A percentile compares a stretch with the other conserved stretches of the same genome.
Conservation (phyloP, 1,139 yeast genomes). For the Suhomyces wounanorum region DNA sequence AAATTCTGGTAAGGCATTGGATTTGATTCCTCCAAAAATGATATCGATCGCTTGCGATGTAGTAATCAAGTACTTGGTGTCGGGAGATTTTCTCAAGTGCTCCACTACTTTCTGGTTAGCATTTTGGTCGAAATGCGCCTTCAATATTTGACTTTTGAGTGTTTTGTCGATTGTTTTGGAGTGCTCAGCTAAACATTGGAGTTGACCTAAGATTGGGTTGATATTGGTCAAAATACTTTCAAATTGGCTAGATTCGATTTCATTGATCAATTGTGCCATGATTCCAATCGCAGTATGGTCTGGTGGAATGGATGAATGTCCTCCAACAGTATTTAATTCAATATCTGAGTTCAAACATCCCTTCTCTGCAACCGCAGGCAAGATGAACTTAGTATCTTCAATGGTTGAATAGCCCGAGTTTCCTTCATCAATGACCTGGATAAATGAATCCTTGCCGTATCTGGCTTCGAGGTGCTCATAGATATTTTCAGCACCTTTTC, state of each 20-base stretch:
- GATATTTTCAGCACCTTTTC: constrained; percentile 39
- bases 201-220: constrained; percentile 44
- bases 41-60: constrained; percentile 74
- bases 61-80: constrained; percentile 47
- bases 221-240: constrained; percentile 36
- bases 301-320: constrained; percentile 53
- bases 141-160: constrained; percentile 41
- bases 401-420: constrained; percentile 32
- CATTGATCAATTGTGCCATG: constrained; percentile 39
- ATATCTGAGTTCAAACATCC: constrained; percentile 44
- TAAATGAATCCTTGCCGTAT: constrained; percentile 44
- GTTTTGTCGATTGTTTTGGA: constrained; percentile 28
- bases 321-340: constrained; percentile 47
- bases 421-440: constrained; percentile 51
- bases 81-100: constrained; percentile 25
- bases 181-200: constrained; percentile 50
- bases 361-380: constrained; percentile 56
- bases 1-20: constrained; percentile 74
- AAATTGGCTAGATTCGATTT: constrained; percentile 40
- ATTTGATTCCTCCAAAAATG: constrained; percentile 67
- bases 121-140: constrained; percentile 39
- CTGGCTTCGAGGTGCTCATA: constrained; percentile 29
- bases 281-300: constrained; percentile 51
- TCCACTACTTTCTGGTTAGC: constrained; percentile 47
- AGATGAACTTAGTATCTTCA: constrained; percentile 51